Conservation (phyloP, 306 rosid species). For the Echinosophora koreensis region DNA sequence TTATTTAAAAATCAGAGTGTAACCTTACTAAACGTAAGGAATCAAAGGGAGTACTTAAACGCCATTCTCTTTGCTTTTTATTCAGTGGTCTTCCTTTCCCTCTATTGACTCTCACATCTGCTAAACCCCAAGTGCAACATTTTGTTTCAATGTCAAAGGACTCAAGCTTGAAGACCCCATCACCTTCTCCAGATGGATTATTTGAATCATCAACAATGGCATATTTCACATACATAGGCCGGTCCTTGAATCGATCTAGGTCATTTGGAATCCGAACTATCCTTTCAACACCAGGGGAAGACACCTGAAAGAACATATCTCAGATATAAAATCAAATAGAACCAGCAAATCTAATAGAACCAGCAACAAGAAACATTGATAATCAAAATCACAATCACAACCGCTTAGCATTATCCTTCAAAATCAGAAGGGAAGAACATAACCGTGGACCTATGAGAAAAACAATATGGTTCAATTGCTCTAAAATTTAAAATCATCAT, state of each 20-base stretch:
- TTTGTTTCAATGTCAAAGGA: slow-evolving; percentile 78
- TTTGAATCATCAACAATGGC: slow-evolving; percentile 48
- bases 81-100: slow-evolving; percentile 96
- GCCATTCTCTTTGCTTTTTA: slow-evolving; percentile 92
- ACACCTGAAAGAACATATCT: slow-evolving; percentile 66
- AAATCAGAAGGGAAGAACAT: not conserved
- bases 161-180: slow-evolving; percentile 82
- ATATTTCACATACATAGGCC: slow-evolving; percentile 83
- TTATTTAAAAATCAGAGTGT: slow-evolving; percentile 67
- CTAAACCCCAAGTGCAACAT: slow-evolving; percentile 87
- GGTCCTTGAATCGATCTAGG: slow-evolving; percentile 86
- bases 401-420: slow-evolving; percentile 17
- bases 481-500: slow-evolving; percentile 11
- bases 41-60: slow-evolving; percentile 74
- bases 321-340: slow-evolving; percentile 19
- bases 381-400: slow-evolving; percentile 19
- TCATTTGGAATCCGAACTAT: slow-evolving; percentile 80
- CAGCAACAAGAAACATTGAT: slow-evolving; percentile 9
- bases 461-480: slow-evolving; percentile 23
- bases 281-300: slow-evolving; percentile 98
- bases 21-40: slow-evolving; percentile 78
- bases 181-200: slow-evolving; percentile 65
- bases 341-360: not conserved
- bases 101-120: slow-evolving; percentile 81
- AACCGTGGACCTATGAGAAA: not conserved